Evolutionary conservation across 225 moss, liverwort and hornwort species (phyloP).

Genomic region (Bryoerythrophyllum caledonicum): DNA sequence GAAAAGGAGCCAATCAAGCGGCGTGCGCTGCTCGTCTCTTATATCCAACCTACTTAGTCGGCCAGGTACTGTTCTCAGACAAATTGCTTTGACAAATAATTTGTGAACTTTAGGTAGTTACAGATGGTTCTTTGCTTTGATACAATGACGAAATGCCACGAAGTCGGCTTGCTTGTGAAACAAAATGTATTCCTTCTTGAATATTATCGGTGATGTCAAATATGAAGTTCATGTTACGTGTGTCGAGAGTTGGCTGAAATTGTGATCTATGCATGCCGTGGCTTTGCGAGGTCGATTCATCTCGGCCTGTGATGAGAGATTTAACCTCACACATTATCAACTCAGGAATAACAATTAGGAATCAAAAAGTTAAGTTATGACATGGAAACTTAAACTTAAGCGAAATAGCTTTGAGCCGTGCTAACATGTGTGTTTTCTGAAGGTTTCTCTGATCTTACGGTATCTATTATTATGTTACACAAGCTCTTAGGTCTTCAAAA

Average conservation of each 20-base stretch:
- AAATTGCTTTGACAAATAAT: neutral
- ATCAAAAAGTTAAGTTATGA: neutral
- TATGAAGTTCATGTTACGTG: neutral
- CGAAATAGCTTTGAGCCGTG: neutral
- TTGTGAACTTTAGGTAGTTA: neutral
- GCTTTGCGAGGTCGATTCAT: constrained; percentile 5
- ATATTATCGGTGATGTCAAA: neutral
- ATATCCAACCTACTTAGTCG: constrained; percentile 49
- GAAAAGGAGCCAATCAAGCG: constrained; percentile 55
- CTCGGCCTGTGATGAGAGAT: neutral
- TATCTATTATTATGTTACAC: no score
- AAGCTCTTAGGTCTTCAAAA: neutral
- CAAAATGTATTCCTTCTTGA: neutral
- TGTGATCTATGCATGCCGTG: neutral
- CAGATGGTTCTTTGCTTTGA: neutral
- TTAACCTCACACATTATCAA: neutral
- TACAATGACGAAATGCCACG: neutral
- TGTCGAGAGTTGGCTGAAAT: neutral
- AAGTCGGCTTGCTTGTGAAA: neutral
- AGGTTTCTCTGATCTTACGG: neutral
- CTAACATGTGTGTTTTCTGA: neutral
- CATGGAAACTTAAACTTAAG: neutral
- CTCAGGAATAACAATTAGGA: neutral
- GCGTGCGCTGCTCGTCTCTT: constrained; percentile 50
- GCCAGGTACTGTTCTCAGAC: constrained; percentile 28